Evolutionary conservation across 176 grass and related monocot genomes (phyloP).

Genomic region (Carex cristatella): DNA sequence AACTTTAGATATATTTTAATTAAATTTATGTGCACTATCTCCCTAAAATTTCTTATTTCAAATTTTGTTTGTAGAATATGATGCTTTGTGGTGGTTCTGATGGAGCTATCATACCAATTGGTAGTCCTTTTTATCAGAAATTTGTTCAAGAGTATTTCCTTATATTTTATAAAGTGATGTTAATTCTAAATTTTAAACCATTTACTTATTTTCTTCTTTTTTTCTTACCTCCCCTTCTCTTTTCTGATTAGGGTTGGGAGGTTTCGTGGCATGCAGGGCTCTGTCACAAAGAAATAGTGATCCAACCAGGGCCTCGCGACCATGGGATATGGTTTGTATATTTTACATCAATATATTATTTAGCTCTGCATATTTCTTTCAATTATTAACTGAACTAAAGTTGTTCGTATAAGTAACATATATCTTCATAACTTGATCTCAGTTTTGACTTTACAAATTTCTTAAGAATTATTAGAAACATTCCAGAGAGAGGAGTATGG

Average conservation of each 20-base stretch:
- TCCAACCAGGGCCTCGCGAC: slow-evolving; percentile 92
- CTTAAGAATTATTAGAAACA: not conserved
- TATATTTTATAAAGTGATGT: not conserved
- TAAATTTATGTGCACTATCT: not conserved
- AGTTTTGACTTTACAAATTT: not conserved
- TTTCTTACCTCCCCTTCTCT: not conserved
- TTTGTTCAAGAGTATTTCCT: not conserved
- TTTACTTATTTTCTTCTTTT: not conserved
- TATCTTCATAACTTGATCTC: not conserved
- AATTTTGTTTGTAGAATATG: slow-evolving; percentile 54
- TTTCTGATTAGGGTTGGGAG: slow-evolving; percentile 59
- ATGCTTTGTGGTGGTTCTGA: slow-evolving; percentile 99
- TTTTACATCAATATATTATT: not conserved
- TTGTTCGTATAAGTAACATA: not conserved
- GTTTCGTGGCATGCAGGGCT: slow-evolving; percentile 98
- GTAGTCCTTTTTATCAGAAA: slow-evolving; percentile 27
- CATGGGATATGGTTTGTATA: slow-evolving; percentile 85
- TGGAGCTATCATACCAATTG: slow-evolving; percentile 88
- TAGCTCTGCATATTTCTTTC: slow-evolving; percentile 12
- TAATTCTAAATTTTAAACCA: slow-evolving; percentile 1
- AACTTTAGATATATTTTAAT: not conserved
- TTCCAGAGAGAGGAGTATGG: not conserved
- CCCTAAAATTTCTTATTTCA: not conserved
- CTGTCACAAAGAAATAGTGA: slow-evolving; percentile 93
- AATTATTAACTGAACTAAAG: not conserved